These are phyloP conservation scores for Sphagnum fallax DNA, from an alignment of 228 moss, liverwort and hornwort species.

Conservation along the genomic window DNA sequence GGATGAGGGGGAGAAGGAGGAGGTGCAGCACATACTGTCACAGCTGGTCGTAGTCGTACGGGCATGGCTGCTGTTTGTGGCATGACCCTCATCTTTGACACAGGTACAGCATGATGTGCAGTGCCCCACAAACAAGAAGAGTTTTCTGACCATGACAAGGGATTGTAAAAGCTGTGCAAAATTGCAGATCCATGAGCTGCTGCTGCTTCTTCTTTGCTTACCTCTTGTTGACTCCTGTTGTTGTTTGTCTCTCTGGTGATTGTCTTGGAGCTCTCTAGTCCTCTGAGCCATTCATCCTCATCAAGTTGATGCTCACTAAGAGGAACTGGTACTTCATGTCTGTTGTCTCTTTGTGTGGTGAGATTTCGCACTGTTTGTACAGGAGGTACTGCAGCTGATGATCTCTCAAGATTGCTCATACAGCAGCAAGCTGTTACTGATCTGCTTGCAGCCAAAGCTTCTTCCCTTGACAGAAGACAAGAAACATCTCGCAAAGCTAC, in stretches of 20 bases:
- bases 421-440: conserved; percentile 33
- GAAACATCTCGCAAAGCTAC: conserved; percentile 33
- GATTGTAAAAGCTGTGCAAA: conserved; percentile 71
- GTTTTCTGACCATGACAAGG: conserved; percentile 77
- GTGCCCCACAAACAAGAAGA: conserved; percentile 37
- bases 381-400: conserved; percentile 30
- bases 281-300: conserved; percentile 93
- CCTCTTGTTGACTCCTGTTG: conserved; percentile 23
- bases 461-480: conserved; percentile 10
- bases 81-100: conserved; percentile 36
- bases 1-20: conserved; percentile 56
- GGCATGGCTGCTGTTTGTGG: conserved; percentile 66
- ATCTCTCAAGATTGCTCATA: conserved; percentile 15
- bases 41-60: conserved; percentile 71
- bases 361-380: conserved; percentile 49
- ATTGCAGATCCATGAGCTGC: conserved; percentile 61
- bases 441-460: conserved; percentile 64
- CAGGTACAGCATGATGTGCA: conserved; percentile 11
- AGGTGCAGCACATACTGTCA: conserved; percentile 67
- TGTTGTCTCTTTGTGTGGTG: conserved; percentile 42
- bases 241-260: conserved; percentile 28
- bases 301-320: conserved; percentile 85
- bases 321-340: conserved; percentile 56
- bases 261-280: conserved; percentile 52
- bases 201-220: conserved; percentile 6